phyloP scores from a whole-genome alignment of 805 yeast genomes.

The Sugiyamaella marilandica region DNA sequence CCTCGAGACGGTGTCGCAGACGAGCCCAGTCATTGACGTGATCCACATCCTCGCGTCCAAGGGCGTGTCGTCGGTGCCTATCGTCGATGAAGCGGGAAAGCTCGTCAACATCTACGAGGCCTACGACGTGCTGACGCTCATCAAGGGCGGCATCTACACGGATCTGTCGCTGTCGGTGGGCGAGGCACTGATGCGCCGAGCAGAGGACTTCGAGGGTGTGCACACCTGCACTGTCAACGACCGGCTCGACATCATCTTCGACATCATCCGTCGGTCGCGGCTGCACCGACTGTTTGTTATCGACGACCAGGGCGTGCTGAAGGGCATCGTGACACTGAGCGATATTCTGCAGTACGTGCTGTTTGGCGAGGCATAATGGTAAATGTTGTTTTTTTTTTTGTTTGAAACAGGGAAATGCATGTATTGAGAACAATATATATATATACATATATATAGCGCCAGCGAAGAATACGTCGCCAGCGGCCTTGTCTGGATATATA shows the following conservation, averaged over 20 bases:
- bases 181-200: slow-evolving; percentile 87
- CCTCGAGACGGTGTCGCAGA: slow-evolving; percentile 79
- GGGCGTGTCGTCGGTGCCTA: slow-evolving; percentile 90
- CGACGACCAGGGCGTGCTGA: slow-evolving; percentile 69
- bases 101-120: slow-evolving; percentile 92
- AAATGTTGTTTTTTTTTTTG: too few species aligned
- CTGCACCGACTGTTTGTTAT: slow-evolving; percentile 90
- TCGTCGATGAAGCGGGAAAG: slow-evolving; percentile 66
- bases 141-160: slow-evolving; percentile 90
- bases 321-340: slow-evolving; percentile 84
- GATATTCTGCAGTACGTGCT: slow-evolving; percentile 83
- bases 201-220: slow-evolving; percentile 97
- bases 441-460: not conserved
- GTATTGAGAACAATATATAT: too few species aligned
- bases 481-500: not conserved
- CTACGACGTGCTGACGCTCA: slow-evolving; percentile 85
- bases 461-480: not conserved
- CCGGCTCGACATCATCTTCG: slow-evolving; percentile 81
- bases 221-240: slow-evolving; percentile 90
- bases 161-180: slow-evolving; percentile 90
- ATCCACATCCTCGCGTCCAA: slow-evolving; percentile 72
- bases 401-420: too few species aligned
- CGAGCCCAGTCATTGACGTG: slow-evolving; percentile 89
- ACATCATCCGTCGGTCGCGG: slow-evolving; percentile 85
- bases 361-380: slow-evolving; percentile 44